phyloP scores from a whole-genome alignment of 495 filamentous ascomycete genomes.

The Immersiella caudata region DNA sequence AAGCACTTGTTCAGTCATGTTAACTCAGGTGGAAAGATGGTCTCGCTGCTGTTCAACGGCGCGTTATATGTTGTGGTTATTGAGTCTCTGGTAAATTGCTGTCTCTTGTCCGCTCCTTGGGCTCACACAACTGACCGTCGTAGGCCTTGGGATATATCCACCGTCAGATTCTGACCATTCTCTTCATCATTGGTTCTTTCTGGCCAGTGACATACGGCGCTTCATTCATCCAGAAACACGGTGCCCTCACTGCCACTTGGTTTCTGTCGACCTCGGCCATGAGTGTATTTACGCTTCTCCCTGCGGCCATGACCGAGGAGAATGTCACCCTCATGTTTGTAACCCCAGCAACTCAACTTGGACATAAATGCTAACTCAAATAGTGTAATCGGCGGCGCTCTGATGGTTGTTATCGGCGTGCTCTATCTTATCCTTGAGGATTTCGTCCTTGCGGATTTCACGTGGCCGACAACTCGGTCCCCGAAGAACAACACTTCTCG shows the following conservation, averaged over 20 bases:
- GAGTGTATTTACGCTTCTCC: conserved; percentile 89
- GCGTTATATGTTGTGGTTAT: conserved; percentile 71
- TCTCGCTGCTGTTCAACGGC: conserved; percentile 63
- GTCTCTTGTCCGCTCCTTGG: neutral
- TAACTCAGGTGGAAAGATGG: conserved; percentile 55
- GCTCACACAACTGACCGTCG: conserved; percentile 22
- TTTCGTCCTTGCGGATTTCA: conserved; percentile 57
- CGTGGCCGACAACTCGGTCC: conserved; percentile 32
- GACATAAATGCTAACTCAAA: conserved; percentile 34
- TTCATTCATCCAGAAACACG: conserved; percentile 68
- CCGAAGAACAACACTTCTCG: conserved; percentile 38
- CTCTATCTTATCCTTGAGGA: conserved; percentile 84
- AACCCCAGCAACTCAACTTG: neutral
- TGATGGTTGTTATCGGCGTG: conserved; percentile 80
- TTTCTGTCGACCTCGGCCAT: conserved; percentile 73
- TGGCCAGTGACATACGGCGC: conserved; percentile 80
- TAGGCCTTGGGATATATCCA: conserved; percentile 80
- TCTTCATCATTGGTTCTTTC: conserved; percentile 72
- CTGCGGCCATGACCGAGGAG: conserved; percentile 85
- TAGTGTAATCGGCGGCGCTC: conserved; percentile 72
- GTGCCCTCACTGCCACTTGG: conserved; percentile 70
- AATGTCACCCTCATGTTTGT: conserved; percentile 75
- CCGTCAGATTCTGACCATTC: conserved; percentile 80
- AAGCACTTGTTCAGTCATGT: conserved; percentile 70
- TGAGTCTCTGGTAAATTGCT: conserved; percentile 74